Evolutionary conservation across 768 basidiomycete genomes (phyloP).

Genomic region (Macrolepiota fuliginosa): DNA sequence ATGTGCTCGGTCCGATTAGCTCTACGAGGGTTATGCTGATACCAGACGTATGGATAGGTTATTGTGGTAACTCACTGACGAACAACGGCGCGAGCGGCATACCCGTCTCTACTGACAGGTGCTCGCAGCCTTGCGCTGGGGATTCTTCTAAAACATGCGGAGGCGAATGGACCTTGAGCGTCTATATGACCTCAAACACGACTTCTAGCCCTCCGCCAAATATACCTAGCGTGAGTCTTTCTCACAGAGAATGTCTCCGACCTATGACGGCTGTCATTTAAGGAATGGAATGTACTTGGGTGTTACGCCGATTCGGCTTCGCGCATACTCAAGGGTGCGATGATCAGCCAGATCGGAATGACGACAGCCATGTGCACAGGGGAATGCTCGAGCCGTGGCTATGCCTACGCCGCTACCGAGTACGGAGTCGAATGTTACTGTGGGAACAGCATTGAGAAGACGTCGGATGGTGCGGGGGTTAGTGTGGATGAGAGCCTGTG

Average conservation of each 20-base stretch:
- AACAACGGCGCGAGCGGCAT: slow-evolving; percentile 24
- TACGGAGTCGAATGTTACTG: slow-evolving; percentile 34
- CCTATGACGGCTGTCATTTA: slow-evolving; percentile 15
- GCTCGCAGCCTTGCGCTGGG: slow-evolving; percentile 19
- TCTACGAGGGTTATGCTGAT: not conserved
- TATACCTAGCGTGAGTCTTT: slow-evolving; percentile 18
- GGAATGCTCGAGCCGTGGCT: slow-evolving; percentile 25
- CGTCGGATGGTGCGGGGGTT: slow-evolving; percentile 20
- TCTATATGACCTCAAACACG: slow-evolving; percentile 12
- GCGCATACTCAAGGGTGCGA: slow-evolving; percentile 28
- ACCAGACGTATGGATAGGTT: slow-evolving; percentile 15
- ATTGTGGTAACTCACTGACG: slow-evolving; percentile 22
- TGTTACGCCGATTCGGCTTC: slow-evolving; percentile 28
- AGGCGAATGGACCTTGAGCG: slow-evolving; percentile 15
- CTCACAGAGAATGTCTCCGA: not conserved
- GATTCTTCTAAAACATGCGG: slow-evolving; percentile 20
- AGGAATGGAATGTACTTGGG: slow-evolving; percentile 25
- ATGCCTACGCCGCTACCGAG: slow-evolving; percentile 32
- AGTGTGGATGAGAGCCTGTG: slow-evolving; percentile 22
- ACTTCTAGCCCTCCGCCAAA: slow-evolving; percentile 13
- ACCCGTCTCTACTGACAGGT: slow-evolving; percentile 15
- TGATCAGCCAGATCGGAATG: slow-evolving; percentile 21
- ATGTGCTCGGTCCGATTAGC: not conserved
- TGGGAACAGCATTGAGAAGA: slow-evolving; percentile 22
- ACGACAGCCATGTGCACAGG: slow-evolving; percentile 28